Base-by-base conservation (phyloP, 2,329 filamentous ascomycete genomes). In the Ramularia collo-cygni region DNA sequence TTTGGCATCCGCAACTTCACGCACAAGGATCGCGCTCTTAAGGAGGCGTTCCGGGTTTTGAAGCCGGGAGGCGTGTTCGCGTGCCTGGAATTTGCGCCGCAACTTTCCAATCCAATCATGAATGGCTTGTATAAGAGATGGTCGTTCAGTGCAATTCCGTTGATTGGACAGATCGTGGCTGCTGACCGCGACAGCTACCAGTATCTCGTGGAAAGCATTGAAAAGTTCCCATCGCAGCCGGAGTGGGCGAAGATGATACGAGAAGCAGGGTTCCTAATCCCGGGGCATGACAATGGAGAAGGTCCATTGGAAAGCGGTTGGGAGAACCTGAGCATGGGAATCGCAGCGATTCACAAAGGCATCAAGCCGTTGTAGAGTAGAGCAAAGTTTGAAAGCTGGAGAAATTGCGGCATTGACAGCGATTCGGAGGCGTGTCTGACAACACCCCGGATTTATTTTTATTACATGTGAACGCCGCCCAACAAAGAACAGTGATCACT, bases 1-100 rank as follows among this genome's bases (percentile, higher is more conserved):
- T 98, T 98, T 58, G 92, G 92, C 21, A 96, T 98, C 61, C 77
- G 92, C 37, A 98, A 98, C 67, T 98, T 98, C 67, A 92, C 86
- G 40, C 81, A 95, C 67, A 94, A 95, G 60, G 81, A 85, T 34
- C 76, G 76, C 1, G 93, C 90, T 0, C 68, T 98, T 42, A 68
- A 73, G 26, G 89, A 96, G 61, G 92, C 92, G 0, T 81, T 81
- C 65, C 79, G 92, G 5, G 87, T 96, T 2, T 73, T 98, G 19
- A 92, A 89, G 65, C 93, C 93, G 0, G 92, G 92, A 30, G 92
- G 92, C 47, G 82, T 98, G 1, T 98, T 98, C 60, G 90, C 92
- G 3, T 96, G 92, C 58, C 75, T 98, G 44, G 92, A 98, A 67
- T 98, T 98, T 66, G 86, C 81, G 60, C 58, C 58, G 7, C 89